Percentiles rank a stretch among this genome's conserved stretches.
Conservation (phyloP, 352 stramenopile genomes). For the Ophiocytium majus region DNA sequence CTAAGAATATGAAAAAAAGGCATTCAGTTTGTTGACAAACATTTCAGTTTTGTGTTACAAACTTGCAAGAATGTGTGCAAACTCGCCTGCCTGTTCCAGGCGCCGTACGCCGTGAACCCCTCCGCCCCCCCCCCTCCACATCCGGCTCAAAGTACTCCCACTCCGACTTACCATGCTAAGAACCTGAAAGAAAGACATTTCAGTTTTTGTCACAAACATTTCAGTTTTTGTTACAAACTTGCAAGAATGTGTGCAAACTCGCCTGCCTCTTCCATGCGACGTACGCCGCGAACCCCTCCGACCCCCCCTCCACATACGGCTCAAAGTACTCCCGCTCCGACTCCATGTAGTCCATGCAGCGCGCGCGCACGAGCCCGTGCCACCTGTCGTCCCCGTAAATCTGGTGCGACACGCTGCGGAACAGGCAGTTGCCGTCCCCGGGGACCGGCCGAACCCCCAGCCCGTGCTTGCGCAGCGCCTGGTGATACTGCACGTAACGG, state of each 20-base stretch:
- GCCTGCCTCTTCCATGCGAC: conserved; percentile 77
- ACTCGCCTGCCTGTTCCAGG: conserved; percentile 76
- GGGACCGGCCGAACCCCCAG: conserved; percentile 33
- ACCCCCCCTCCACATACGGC: conserved; percentile 67
- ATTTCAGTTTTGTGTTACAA: too few relatives aligned
- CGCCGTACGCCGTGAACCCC: conserved; percentile 82
- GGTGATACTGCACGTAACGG: conserved; percentile 26
- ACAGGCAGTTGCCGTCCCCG: conserved; percentile 95
- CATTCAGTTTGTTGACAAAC: too few relatives aligned
- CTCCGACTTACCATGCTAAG: too few relatives aligned
- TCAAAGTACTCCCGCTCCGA: conserved; percentile 84
- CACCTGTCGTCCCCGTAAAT: conserved; percentile 76
- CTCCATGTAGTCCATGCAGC: conserved; percentile 94
- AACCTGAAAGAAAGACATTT: too few relatives aligned
- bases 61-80: too few relatives aligned
- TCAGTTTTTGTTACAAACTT: too few relatives aligned
- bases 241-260: too few relatives aligned
- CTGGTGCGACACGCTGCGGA: conserved; percentile 90
- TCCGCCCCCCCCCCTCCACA: conserved; percentile 68
- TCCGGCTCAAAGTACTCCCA: conserved; percentile 85
- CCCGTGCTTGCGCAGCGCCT: conserved; percentile 27
- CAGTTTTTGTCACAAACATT: too few relatives aligned
- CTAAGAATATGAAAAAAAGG: too few relatives aligned
- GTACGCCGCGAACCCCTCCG: conserved; percentile 84
- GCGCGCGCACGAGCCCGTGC: conserved; percentile 77